Base-by-base conservation (phyloP, 176 grass and related monocot genomes). In the Carex scoparia region DNA sequence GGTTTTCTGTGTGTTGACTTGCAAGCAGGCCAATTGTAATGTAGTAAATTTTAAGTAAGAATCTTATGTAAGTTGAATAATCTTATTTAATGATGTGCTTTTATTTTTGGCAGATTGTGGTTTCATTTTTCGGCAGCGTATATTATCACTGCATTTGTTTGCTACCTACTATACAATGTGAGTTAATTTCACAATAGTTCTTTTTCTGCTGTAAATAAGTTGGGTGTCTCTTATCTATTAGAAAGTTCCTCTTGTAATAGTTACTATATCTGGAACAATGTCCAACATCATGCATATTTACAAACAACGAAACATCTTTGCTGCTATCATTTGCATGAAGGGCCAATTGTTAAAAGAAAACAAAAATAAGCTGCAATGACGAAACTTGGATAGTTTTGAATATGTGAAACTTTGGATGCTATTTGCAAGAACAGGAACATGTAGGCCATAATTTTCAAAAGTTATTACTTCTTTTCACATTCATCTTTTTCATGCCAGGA, bases 41-140 rank as follows among this genome's bases (percentile, higher is more conserved):
- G 37, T 46, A 32, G 15, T 13, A 74, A 23, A 2, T 40, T 16
- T 48, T 44, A 16, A 48, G 14, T 44, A 16, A 48, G 14, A 18
- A 75, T 10, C 77, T 57, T 78, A 69, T 85, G 5, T 69, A 63
- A 84, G 6, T 15, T 28, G 10, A 46, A 68, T 38, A 10, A 23
- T 55, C 85, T 48, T 71, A 87, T 49, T 87, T 88, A 72, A 64
- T 84, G 49, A 3, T 7, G 16, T 51, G 49, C 73, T 72, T 60
- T 71, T 38, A 84, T 79, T 79, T 33, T 84, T 90, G 5, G 18
- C 96, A 95, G 96, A 88, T 94, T 99, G 63, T 99, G 96, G 96
- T 91, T 95, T 86, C 96, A 99, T 83, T 99, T 99, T 84, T 94
- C 90, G 79, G 93, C 93, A 60, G 84, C 90, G 61, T 99, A 99